A percentile compares a stretch with the other conserved stretches of the same genome.
Conservation (phyloP, 2,329 filamentous ascomycete genomes). For the Apiospora aurea region DNA sequence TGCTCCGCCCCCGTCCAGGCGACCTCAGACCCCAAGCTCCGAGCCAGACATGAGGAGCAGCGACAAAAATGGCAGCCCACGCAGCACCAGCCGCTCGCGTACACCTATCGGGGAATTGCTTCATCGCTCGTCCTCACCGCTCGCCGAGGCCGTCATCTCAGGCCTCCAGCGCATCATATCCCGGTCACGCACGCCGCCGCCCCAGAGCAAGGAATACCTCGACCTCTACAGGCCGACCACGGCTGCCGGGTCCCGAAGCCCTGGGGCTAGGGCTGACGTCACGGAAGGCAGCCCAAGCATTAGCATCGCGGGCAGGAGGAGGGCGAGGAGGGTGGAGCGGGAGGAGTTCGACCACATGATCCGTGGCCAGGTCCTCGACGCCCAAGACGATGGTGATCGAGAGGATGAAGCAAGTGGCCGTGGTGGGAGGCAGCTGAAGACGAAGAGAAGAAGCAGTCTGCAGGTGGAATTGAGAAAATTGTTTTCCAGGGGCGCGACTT, state of each 20-base stretch:
- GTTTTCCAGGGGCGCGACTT: not conserved
- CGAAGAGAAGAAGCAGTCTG: slow-evolving; percentile 1
- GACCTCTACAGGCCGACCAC: slow-evolving; percentile 31
- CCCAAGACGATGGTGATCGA: not conserved
- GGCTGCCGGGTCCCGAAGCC: not conserved
- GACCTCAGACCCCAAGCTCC: not conserved
- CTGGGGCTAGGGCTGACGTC: not conserved
- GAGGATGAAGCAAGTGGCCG: not conserved
- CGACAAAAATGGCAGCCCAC: not conserved
- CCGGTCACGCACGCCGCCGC: slow-evolving; percentile 34
- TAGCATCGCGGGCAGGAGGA: slow-evolving; percentile 31
- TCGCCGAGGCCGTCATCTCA: slow-evolving; percentile 30
- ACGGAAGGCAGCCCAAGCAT: slow-evolving; percentile 25
- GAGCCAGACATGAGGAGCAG: not conserved
- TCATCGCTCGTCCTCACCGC: slow-evolving; percentile 31
- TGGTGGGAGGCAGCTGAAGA: not conserved
- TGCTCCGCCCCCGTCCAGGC: not conserved
- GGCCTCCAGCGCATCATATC: slow-evolving; percentile 31
- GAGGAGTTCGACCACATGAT: slow-evolving; percentile 22
- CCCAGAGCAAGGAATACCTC: slow-evolving; percentile 37
- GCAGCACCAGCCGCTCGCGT: slow-evolving; percentile 24
- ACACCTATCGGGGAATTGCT: slow-evolving; percentile 6
- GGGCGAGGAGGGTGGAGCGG: slow-evolving; percentile 20
- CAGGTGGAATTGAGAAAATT: slow-evolving; percentile 9
- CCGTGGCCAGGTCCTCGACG: not conserved